These are phyloP conservation scores for Nasturtium officinale DNA, from an alignment of 345 rosid species.

Conservation along the genomic window DNA sequence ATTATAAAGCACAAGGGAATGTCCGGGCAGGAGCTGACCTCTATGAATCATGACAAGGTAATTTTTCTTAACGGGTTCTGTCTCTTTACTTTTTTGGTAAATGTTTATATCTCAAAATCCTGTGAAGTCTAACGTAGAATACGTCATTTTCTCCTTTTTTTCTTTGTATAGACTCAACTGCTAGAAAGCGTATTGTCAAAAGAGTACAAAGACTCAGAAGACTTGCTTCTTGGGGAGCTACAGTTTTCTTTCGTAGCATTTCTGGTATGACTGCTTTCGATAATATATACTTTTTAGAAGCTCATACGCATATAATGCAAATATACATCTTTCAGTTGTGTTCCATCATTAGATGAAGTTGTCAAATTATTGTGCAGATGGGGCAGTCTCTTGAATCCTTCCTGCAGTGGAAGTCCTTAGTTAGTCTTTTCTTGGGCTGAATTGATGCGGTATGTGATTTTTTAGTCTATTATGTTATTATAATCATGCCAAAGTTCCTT, in stretches of 20 bases:
- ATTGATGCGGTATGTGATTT: constrained; percentile 75
- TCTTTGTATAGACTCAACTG: constrained; percentile 58
- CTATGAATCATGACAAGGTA: constrained; percentile 95
- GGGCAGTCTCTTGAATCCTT: constrained; percentile 94
- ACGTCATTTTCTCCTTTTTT: constrained; percentile 2
- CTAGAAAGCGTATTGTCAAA: constrained; percentile 62
- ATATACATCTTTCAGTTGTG: not conserved
- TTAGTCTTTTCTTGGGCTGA: constrained; percentile 83
- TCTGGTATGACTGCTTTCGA: constrained; percentile 56
- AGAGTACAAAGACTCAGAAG: constrained; percentile 75
- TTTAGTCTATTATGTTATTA: not conserved
- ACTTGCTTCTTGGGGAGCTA: constrained; percentile 81
- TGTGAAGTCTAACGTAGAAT: not conserved
- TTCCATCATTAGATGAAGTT: constrained; percentile 21
- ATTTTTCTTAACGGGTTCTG: not conserved
- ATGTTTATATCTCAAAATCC: constrained; percentile 2
- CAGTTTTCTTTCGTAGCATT: constrained; percentile 89
- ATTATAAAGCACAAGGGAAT: constrained; percentile 70
- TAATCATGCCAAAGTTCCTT: not conserved
- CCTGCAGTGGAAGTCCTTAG: constrained; percentile 91
- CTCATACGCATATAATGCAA: not conserved
- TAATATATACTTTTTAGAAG: not conserved
- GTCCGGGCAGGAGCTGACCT: constrained; percentile 66
- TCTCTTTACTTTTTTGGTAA: not conserved
- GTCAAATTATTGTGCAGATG: constrained; percentile 64